Base-by-base conservation (phyloP, 495 filamentous ascomycete genomes). In the Lepidopterella palustris region DNA sequence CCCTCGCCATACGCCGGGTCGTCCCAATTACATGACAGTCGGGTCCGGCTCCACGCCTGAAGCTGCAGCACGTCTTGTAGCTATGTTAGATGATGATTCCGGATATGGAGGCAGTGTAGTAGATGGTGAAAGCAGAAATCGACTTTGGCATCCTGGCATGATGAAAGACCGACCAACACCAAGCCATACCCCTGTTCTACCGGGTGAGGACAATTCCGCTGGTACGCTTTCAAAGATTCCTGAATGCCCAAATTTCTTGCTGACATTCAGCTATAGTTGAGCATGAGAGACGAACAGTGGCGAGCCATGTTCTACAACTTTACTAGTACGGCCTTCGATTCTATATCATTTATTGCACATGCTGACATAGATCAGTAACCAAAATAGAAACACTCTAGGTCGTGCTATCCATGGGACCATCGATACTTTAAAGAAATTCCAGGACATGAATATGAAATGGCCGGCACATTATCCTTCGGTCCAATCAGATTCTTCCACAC, bases 391-490 rank as follows among this genome's bases (percentile, higher is more conserved):
- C 11, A 81, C 88, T 52, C 83, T 98, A 29, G 90, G 83, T 47
- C 86, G 92, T 42, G 85, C 89, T 35, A 96, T 98, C 68, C 87
- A 83, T 64, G 79, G 82, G 26, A 90, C 89, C 3, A 82, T 96
- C 53, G 92, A 97, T 42, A 86, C 87, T 0, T 68, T 90, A 60
- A 83, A 85, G 74, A 81, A 82, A 54, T 80, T 98, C 53, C 90
- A 95, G 73, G 83, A 88, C 65, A 92, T 86, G 80, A 98, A 98
- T 64, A 74, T 85, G 27, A 80, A 82, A 71, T 97, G 95, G 93
- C 95, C 93, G 4, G 91, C 91, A 32, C 88, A 92, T 66, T 98
- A 98, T 68, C 95, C 93, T 51, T 89, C 92, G 15, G 86, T 95
- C 13, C 85, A 89, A 68, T 82, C 79, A 51, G 69, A 80, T 39